A percentile compares a stretch with the other conserved stretches of the same genome.
Evolutionary conservation across 2,329 filamentous ascomycete species (phyloP).

Genomic region (Torrubiellomyces zombiae): DNA sequence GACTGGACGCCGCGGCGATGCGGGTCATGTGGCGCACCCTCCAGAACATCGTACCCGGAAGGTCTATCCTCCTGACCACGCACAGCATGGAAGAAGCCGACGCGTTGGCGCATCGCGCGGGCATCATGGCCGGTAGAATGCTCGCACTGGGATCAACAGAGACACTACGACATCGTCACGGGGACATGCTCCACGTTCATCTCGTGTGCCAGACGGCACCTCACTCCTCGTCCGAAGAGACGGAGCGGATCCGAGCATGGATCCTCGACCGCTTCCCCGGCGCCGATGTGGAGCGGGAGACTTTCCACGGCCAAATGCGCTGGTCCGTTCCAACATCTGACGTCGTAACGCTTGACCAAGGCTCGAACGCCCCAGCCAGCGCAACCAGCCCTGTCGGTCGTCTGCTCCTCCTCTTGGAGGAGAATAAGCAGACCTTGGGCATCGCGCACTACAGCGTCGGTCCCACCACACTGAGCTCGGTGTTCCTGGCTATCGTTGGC

Average conservation of each 20-base stretch:
- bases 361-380: neutral
- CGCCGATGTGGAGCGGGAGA: constrained; percentile 55
- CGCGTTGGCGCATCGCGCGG: constrained; percentile 43
- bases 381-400: constrained; percentile 36
- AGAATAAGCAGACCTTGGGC: constrained; percentile 45
- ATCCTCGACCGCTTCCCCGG: constrained; percentile 41
- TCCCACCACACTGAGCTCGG: constrained; percentile 73
- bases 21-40: constrained; percentile 63
- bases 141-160: constrained; percentile 59
- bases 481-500: constrained; percentile 67
- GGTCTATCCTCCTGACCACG: constrained; percentile 56
- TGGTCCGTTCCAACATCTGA: constrained; percentile 45
- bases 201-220: constrained; percentile 56
- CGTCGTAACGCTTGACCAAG: constrained; percentile 38
- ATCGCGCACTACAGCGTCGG: constrained; percentile 70
- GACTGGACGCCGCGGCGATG: constrained; percentile 60
- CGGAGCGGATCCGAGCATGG: constrained; percentile 49
- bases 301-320: constrained; percentile 68
- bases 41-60: constrained; percentile 44
- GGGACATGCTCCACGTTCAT: constrained; percentile 61
- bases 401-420: constrained; percentile 56
- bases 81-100: constrained; percentile 74
- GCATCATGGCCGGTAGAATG: constrained; percentile 69
- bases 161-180: constrained; percentile 50
- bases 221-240: constrained; percentile 49